phyloP scores from a whole-genome alignment of 768 basidiomycete species.

The Antrodiella citrinella region DNA sequence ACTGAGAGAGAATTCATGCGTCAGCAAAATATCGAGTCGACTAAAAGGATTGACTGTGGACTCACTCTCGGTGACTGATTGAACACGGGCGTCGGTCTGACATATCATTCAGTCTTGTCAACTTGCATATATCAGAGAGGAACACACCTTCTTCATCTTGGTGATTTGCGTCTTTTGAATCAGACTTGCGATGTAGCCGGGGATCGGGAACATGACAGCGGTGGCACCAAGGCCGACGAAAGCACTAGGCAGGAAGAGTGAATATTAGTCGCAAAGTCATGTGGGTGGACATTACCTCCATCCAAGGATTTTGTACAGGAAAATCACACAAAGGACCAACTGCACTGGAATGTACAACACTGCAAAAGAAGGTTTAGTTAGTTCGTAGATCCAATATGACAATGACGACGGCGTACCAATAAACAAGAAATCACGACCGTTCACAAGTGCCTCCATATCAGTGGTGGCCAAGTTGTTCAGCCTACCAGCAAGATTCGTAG shows the following conservation, averaged over 20 bases:
- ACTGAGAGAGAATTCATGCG: constrained; percentile 3
- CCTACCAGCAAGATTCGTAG: constrained; percentile 56
- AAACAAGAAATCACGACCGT: constrained; percentile 15
- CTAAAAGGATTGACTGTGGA: neutral
- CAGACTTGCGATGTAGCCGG: constrained; percentile 31
- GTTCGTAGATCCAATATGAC: neutral
- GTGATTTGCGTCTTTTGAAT: constrained; percentile 28
- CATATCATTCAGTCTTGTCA: neutral
- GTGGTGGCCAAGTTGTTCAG: constrained; percentile 74
- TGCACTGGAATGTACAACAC: constrained; percentile 33
- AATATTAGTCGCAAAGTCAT: neutral
- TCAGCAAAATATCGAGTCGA: neutral
- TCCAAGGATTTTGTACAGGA: constrained; percentile 41
- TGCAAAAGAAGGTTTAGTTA: constrained; percentile 2
- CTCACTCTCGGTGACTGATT: constrained; percentile 33
- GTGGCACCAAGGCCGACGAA: constrained; percentile 37
- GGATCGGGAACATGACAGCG: constrained; percentile 33
- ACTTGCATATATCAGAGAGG: neutral
- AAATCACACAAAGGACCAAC: constrained; percentile 28
- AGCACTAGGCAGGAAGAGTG: too few relatives aligned
- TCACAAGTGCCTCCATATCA: constrained; percentile 31
- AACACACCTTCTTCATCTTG: constrained; percentile 33
- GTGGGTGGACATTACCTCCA: too few relatives aligned
- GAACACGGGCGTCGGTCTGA: constrained; percentile 39
- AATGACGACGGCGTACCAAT: constrained; percentile 4